These are phyloP conservation scores for Asterochloris sp. DNA, from an alignment of 139 green algal species.

Conservation along the genomic window DNA sequence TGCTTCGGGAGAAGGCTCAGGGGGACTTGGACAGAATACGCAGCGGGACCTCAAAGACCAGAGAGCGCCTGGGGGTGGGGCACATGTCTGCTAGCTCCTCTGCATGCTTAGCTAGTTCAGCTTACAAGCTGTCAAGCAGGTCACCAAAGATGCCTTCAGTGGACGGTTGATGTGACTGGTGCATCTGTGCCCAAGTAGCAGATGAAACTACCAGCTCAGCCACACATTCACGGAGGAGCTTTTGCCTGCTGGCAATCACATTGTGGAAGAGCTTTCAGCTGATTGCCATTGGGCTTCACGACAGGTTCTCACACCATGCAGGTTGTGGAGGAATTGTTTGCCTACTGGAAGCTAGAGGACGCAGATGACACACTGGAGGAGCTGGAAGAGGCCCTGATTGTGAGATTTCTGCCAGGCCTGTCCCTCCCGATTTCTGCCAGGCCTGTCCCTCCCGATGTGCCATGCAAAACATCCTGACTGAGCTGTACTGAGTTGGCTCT, in stretches of 20 bases:
- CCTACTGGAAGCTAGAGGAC: conserved; percentile 92
- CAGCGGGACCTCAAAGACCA: conserved; percentile 87
- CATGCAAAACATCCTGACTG: too few species aligned
- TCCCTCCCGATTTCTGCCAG: conserved; percentile 4
- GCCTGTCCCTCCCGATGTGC: too few species aligned
- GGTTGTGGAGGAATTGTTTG: conserved; percentile 92
- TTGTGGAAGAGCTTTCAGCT: too few species aligned
- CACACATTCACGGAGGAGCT: background rate
- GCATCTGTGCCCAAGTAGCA: background rate
- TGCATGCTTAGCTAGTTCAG: background rate
- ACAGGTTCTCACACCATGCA: conserved; percentile 15
- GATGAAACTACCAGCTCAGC: background rate
- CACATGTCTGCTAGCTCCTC: too few species aligned
- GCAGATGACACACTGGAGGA: conserved; percentile 89
- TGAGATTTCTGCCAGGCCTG: conserved; percentile 24
- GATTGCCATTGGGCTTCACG: too few species aligned
- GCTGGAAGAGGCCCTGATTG: conserved; percentile 91
- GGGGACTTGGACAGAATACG: conserved; percentile 85
- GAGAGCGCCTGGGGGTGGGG: conserved; percentile 80
- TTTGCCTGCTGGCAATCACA: background rate
- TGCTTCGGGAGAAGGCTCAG: conserved; percentile 90
- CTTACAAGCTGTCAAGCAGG: background rate
- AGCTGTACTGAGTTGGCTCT: too few species aligned
- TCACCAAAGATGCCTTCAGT: too few species aligned
- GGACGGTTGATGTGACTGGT: background rate